Evolutionary conservation across 306 rosid genomes (phyloP), one percentile per base, ranked within the genome.

Genomic region (Arachis hypogaea): DNA sequence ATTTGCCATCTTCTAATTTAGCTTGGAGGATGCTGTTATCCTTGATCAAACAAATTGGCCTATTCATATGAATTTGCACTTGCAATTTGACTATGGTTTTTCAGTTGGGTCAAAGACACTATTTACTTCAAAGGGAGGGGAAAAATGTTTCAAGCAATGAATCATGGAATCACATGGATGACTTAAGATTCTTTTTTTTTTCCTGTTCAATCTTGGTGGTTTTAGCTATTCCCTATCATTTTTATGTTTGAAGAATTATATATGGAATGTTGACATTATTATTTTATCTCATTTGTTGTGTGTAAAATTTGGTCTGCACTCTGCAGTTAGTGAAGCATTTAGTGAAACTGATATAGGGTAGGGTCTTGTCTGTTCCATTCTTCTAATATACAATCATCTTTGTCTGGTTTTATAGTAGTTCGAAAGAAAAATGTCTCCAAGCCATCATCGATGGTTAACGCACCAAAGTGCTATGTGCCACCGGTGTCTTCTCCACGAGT

Each of bases 401-500:
- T 69, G 33, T 78, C 66, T 74, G 51, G 62, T 62, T 80, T 55
- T 77, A 47, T 82, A 86, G 94, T 8, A 18, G 72, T 66, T 70
- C 77, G 80, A 38, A 66, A 64, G 44, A 77, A 85, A 79, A 76
- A 79, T 63, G 79, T 78, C 29, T 77, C 85, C 62, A 74, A 57
- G 55, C 61, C 85, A 59, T 65, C 85, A 59, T 65, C 80, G 8
- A 44, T 60, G 55, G 94, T 88, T 54, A 74, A 79, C 80, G 73
- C 59, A 67, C 91, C 94, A 3, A 75, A 72, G 73, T 88, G 77
- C 63, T 84, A 81, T 46, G 81, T 71, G 11, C 83, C 87, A 1
- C 79, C 61, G 5, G 82, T 66, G 30, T 44, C 62, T 43, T 60
- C 68, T 63, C 92, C 92, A 55, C 68, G 82, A 28, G 80, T 81